These are phyloP conservation scores for Penicillium polonicum DNA, from an alignment of 2,329 filamentous ascomycete species.

Conservation along the genomic window DNA sequence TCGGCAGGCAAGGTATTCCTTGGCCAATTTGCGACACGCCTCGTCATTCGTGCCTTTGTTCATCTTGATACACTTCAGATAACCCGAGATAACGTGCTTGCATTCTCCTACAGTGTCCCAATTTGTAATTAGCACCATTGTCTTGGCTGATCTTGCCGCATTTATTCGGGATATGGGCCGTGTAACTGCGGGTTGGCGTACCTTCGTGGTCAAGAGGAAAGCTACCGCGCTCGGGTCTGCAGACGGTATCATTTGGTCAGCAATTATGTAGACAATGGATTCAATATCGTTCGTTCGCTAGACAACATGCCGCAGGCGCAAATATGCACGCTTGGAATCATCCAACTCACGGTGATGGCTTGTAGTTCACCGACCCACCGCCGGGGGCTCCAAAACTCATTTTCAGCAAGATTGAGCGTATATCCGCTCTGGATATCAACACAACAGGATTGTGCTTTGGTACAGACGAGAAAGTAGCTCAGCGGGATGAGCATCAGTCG, in stretches of 20 bases:
- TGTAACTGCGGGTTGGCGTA: slow-evolving; percentile 30
- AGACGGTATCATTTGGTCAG: neutral
- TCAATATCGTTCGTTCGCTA: neutral
- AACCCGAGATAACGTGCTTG: slow-evolving; percentile 80
- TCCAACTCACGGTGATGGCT: slow-evolving; percentile 65
- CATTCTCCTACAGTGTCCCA: slow-evolving; percentile 68
- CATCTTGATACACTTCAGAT: slow-evolving; percentile 83
- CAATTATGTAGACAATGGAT: neutral
- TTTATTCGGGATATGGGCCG: neutral
- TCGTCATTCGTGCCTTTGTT: slow-evolving; percentile 81
- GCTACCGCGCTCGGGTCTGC: slow-evolving; percentile 82
- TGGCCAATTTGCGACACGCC: slow-evolving; percentile 80
- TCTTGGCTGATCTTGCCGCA: neutral
- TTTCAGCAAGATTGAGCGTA: neutral
- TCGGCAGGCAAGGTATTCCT: slow-evolving; percentile 82
- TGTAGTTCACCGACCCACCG: slow-evolving; percentile 60
- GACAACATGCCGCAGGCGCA: slow-evolving; percentile 1
- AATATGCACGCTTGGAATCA: neutral
- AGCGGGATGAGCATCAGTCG: neutral
- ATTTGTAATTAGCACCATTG: slow-evolving; percentile 2
- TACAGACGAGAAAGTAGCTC: neutral
- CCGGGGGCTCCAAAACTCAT: slow-evolving; percentile 70
- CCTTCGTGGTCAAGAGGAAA: slow-evolving; percentile 96
- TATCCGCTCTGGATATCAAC: neutral
- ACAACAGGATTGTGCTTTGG: neutral